Evolutionary conservation across 1,284 basidiomycete genomes (phyloP).

Genomic region (Ustilago lituana): DNA sequence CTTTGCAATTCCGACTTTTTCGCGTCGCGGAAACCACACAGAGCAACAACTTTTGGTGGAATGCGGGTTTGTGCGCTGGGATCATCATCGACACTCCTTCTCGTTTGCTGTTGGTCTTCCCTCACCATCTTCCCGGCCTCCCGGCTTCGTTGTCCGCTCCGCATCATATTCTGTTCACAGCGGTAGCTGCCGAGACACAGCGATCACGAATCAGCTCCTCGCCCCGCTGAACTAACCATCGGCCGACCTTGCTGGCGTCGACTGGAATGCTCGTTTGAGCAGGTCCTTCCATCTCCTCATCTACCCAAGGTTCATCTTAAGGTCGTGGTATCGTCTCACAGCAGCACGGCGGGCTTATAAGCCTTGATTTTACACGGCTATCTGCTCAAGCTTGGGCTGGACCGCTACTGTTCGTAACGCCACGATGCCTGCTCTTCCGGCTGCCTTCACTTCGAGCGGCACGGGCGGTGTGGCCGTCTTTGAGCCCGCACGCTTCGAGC

Average conservation of each 20-base stretch:
- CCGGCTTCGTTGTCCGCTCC: slow-evolving; percentile 5
- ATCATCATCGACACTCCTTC: slow-evolving; percentile 10
- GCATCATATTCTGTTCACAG: too few species aligned
- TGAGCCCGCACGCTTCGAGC: slow-evolving; percentile 58
- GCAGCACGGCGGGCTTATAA: too few species aligned
- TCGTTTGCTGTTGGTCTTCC: slow-evolving; percentile 4
- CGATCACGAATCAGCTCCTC: too few species aligned
- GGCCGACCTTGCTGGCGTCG: not conserved
- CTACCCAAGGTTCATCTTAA: too few species aligned
- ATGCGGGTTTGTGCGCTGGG: too few species aligned
- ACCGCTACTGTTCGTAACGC: too few species aligned
- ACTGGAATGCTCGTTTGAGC: slow-evolving; percentile 21
- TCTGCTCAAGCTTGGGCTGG: too few species aligned
- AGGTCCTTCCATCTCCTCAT: not conserved
- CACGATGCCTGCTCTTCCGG: slow-evolving; percentile 27
- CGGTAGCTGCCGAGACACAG: too few species aligned
- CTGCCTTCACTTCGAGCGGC: slow-evolving; percentile 21
- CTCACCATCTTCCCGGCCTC: slow-evolving; percentile 4
- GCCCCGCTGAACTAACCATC: too few species aligned
- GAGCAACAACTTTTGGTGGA: too few species aligned
- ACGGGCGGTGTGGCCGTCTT: slow-evolving; percentile 49
- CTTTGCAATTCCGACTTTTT: slow-evolving; percentile 12
- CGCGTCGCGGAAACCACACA: slow-evolving; percentile 17
- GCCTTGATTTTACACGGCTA: too few species aligned
- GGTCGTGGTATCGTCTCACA: too few species aligned